Evolutionary conservation across 2,329 filamentous ascomycete species (phyloP).

Genomic region (Rhexocercosporidium sp.): DNA sequence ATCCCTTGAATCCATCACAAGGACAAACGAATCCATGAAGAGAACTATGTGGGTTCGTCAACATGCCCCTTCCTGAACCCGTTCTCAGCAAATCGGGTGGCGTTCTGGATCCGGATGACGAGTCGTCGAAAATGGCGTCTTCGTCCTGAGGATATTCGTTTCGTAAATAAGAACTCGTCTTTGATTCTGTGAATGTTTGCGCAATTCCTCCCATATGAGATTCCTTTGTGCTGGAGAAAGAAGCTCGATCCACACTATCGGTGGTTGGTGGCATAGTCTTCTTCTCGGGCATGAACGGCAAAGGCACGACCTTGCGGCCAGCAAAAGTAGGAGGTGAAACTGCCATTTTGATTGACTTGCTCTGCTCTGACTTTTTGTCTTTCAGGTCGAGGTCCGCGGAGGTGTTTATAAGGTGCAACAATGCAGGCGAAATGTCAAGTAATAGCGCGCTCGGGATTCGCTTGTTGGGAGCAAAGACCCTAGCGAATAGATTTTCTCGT

Average conservation of each 20-base stretch:
- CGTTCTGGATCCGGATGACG: constrained; percentile 39
- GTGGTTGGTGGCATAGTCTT: constrained; percentile 22
- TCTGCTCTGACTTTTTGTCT: not conserved
- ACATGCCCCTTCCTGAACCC: constrained; percentile 24
- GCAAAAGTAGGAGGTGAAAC: constrained; percentile 7
- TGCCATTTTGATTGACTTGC: constrained; percentile 22
- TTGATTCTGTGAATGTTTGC: constrained; percentile 68
- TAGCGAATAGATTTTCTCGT: constrained; percentile 11
- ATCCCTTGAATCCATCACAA: constrained; percentile 61
- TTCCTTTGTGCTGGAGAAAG: constrained; percentile 42
- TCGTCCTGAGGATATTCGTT: constrained; percentile 45
- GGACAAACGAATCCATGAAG: constrained; percentile 65
- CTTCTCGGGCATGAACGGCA: constrained; percentile 17
- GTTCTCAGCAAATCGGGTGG: constrained; percentile 16
- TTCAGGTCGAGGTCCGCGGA: constrained; percentile 2
- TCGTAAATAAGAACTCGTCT: constrained; percentile 58
- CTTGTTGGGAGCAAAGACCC: constrained; percentile 1
- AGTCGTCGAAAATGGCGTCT: constrained; percentile 53
- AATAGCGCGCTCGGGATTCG: constrained; percentile 5
- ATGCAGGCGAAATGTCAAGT: not conserved
- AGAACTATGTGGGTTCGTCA: constrained; percentile 55
- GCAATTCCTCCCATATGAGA: constrained; percentile 46
- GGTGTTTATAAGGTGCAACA: constrained; percentile 13
- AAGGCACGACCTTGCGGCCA: constrained; percentile 14
- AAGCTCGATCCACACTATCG: constrained; percentile 39